Conservation (phyloP, 768 basidiomycete genomes). For the Russula brevipes region DNA sequence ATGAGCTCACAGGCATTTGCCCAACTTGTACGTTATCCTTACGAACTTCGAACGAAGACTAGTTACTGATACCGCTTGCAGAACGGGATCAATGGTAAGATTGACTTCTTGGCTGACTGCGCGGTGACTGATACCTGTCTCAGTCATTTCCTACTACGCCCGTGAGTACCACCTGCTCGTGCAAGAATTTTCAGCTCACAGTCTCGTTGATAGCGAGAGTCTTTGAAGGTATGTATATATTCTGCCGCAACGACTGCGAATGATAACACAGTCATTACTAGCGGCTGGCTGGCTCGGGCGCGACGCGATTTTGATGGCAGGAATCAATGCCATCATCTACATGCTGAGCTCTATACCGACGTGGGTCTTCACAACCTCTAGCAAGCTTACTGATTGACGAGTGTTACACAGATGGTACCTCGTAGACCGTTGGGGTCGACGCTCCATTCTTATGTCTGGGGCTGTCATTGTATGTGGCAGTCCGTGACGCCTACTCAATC, state of each 20-base stretch:
- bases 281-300: conserved; percentile 95
- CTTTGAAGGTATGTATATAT: conserved; percentile 65
- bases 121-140: conserved; percentile 2
- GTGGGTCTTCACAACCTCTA: conserved; percentile 40
- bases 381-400: conserved; percentile 13
- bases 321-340: conserved; percentile 84
- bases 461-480: conserved; percentile 61
- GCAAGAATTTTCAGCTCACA: conserved; percentile 10
- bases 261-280: conserved; percentile 32
- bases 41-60: neutral
- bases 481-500: neutral
- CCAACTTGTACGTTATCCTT: conserved; percentile 61
- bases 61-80: conserved; percentile 31
- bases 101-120: conserved; percentile 6
- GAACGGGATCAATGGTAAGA: conserved; percentile 91
- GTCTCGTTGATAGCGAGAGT: conserved; percentile 56
- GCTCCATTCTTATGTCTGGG: conserved; percentile 81
- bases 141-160: conserved; percentile 92
- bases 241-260: neutral
- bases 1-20: conserved; percentile 97
- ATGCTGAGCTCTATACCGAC: conserved; percentile 76
- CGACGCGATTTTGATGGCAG: conserved; percentile 92
- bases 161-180: conserved; percentile 48
- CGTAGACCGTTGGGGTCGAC: conserved; percentile 86
- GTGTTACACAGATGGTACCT: conserved; percentile 72